Base-by-base conservation (phyloP, 305 asterid genomes). In the Fraxinus sp. region DNA sequence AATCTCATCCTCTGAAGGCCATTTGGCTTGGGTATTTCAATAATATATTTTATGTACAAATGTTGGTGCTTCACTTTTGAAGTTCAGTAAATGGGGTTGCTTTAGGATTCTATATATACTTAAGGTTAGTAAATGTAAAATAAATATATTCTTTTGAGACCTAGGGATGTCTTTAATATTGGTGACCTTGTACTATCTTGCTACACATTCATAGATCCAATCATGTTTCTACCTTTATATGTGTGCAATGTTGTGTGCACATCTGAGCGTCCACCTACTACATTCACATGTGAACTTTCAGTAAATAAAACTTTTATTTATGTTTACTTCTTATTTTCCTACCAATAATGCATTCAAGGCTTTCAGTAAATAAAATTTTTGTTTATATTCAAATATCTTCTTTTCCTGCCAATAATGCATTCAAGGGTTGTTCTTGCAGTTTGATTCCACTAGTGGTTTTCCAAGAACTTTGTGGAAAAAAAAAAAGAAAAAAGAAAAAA, bases 181-280 rank as follows among this genome's bases (percentile, higher is more conserved):
- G 75, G 39, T 13, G 39, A 37, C 10, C 22, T 30, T 30, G 35
- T 14, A 30, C 37, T 10, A 26, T 24, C 73, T 30, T 5, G 75
- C 75, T 70, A 70, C 41, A 13, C 75, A 70, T 70, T 70, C 75
- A 70, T 30, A 14, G 75, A 70, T 70, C 75, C 75, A 28, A 20
- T 30, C 75, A 70, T 2, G 22, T 70, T 30, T 70, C 39, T 64
- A 55, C 24, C 24, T 5, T 55, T n/a, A 55, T 5, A 64, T 24
- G 39, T 14, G 35, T 13, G 39, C 39, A 28, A 70, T 13, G 22
- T 70, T 70, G 9, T 70, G 75, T 33, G 11, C 4, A 7, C 73
- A 24, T 66, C 72, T 62, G 33, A 22, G 30, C 0, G 33, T 16
- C 59, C 35, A 59, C 30, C 35, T 24, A 66, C 73, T 2, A 24